A percentile compares a stretch with the other conserved stretches of the same genome.
Conservation (phyloP, 176 grass and related monocot species). For the Poa pratensis region DNA sequence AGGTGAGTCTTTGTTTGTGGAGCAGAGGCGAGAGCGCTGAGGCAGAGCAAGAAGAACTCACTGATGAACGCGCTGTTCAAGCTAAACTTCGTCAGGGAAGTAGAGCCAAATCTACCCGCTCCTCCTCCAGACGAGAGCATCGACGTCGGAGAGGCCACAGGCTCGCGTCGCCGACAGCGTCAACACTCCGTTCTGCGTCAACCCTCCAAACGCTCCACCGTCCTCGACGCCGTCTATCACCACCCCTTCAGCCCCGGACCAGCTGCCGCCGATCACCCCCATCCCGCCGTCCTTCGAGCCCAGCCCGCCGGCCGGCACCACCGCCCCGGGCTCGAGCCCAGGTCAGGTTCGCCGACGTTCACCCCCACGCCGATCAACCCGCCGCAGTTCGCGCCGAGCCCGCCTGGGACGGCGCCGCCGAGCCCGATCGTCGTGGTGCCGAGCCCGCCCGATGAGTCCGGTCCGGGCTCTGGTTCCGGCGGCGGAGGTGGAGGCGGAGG, state of each 20-base stretch:
- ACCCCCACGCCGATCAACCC: conserved; percentile 29
- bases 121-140: background rate
- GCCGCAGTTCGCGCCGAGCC: conserved; percentile 28
- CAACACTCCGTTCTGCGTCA: conserved; percentile 62
- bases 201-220: conserved; percentile 35
- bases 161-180: conserved; percentile 22
- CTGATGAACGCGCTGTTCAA: conserved; percentile 54
- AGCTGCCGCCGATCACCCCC: conserved; percentile 41
- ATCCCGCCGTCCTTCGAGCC: conserved; percentile 57
- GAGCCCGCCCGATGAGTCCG: conserved; percentile 17
- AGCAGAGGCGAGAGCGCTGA: conserved; percentile 64
- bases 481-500: background rate
- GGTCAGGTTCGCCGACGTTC: conserved; percentile 6
- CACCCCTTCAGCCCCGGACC: conserved; percentile 33
- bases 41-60: conserved; percentile 36
- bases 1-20: background rate
- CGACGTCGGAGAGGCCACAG: background rate
- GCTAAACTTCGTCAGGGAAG: conserved; percentile 52
- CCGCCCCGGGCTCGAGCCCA: background rate
- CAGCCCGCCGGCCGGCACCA: conserved; percentile 50
- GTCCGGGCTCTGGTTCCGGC: background rate
- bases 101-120: conserved; percentile 27
- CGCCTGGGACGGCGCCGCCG: conserved; percentile 35
- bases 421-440: conserved; percentile 49
- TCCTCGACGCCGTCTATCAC: conserved; percentile 24